These are phyloP conservation scores for Senna tora DNA, from an alignment of 306 rosid species.

Conservation along the genomic window DNA sequence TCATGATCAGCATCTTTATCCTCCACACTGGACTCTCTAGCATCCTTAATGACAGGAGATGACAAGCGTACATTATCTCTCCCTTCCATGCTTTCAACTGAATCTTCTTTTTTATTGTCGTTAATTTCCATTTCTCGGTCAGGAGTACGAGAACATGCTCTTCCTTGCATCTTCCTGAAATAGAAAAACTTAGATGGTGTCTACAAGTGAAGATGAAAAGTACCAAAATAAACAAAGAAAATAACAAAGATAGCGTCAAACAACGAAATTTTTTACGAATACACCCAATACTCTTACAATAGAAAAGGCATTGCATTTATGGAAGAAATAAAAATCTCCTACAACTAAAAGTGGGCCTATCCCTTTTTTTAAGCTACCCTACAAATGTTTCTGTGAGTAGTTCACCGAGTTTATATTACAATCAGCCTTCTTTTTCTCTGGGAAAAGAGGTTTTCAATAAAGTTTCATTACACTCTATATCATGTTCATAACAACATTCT, in stretches of 20 bases:
- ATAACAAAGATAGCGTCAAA: background rate
- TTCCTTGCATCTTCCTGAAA: constrained; percentile 57
- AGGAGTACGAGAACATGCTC: constrained; percentile 43
- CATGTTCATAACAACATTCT: constrained; percentile 18
- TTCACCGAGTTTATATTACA: constrained; percentile 10
- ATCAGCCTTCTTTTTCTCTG: background rate
- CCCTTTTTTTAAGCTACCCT: background rate
- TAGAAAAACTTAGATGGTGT: constrained; percentile 27
- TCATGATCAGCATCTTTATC: constrained; percentile 61
- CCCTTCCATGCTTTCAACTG: constrained; percentile 73
- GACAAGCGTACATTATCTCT: constrained; percentile 50
- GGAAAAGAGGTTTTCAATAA: no score
- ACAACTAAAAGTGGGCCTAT: background rate
- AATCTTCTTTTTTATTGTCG: constrained; percentile 62
- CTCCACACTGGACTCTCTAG: constrained; percentile 61
- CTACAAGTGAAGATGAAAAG: constrained; percentile 28
- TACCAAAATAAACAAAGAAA: constrained; percentile 26
- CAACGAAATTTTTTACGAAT: background rate
- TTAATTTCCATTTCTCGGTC: constrained; percentile 44
- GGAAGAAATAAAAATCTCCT: background rate
- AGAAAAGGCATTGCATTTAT: background rate
- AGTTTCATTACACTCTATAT: constrained; percentile 11
- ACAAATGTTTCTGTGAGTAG: background rate
- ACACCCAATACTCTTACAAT: constrained; percentile 11
- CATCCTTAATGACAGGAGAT: constrained; percentile 62